Evolutionary conservation across 1,139 yeast genomes (phyloP), one percentile per base, ranked within the genome.

Genomic region (Lodderomyces jiufengensis): DNA sequence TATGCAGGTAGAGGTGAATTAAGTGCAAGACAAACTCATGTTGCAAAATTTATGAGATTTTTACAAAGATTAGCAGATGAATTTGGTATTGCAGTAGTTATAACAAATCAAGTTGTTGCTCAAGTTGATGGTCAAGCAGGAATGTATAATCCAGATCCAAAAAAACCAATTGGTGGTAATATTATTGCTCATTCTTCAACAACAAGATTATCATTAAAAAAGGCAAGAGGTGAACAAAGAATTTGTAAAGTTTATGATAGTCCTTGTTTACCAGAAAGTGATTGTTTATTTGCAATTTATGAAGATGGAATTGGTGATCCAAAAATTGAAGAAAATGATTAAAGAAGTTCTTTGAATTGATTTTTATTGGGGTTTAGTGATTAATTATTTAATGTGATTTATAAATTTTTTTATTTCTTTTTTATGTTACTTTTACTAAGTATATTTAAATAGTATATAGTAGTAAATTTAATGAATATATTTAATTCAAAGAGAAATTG

Each of bases 281-380:
- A 92, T 50, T 85, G 96, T 51, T 84, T 88, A 10, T 92, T 92
- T 67, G 97, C 96, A 11, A 87, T 92, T 45, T 90, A 90, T 54
- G 96, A 88, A 54, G 97, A 92, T 53, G 98, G 99, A 41, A 83
- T 92, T 46, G 96, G 95, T 42, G 99, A 92, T 62, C 97, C 97
- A 35, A 77, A 81, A 50, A 82, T 80, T 28, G 95, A 84, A 39
- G 95, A 84, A 36, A 72, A 67, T 21, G 38, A 40, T 22, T 16
- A 30, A 27, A 22, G n/a, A n/a, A n/a, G n/a, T n/a, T n/a, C n/a
- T n/a, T n/a, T n/a, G n/a, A n/a, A n/a, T n/a, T n/a, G n/a, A n/a
- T n/a, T n/a, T n/a, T n/a, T n/a, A n/a, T n/a, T n/a, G n/a, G n/a
- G n/a, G n/a, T n/a, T n/a, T n/a, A n/a, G n/a, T n/a, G 15, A 5